Base-by-base conservation (phyloP, 2,329 filamentous ascomycete species). In the Microascus cirrosus region DNA sequence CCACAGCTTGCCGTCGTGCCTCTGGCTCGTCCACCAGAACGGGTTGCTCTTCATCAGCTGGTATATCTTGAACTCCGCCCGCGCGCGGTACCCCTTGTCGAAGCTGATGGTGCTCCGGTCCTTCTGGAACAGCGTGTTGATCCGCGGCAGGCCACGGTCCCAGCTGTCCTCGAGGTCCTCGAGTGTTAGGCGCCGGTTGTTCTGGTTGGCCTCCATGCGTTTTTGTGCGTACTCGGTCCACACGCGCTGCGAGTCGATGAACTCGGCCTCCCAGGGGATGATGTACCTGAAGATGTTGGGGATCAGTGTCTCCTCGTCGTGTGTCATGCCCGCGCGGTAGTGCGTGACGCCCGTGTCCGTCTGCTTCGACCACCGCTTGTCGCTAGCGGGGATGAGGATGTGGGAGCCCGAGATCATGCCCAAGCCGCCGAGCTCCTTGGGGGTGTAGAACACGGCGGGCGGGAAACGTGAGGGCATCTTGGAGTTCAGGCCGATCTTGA, bases 201-300 rank as follows among this genome's bases (percentile, higher is more conserved):
- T 94, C 65, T 97, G 93, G 67, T 96, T 95, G 22, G 94, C 95
- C 69, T 99, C 94, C 63, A 95, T 80, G 53, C 94, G 87, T 78
- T 99, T 99, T 74, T 99, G 94, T 0, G 93, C 96, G 68, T 99
- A 99, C 66, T 99, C 94, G 28, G 94, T 97, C 94, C 94, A 99
- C 1, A 99, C 94, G 65, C 95, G 87, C 70, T 99, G 95, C 3
- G 94, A 99, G 70, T 99, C 95, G 64, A 97, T 95, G 72, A 99
- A 99, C 70, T 99, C 94, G 1, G 93, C 90, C 70, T 99, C 94
- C 94, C 94, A 99, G 0, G 94, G 93, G 63, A 97, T 96, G 69
- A 99, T 97, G 73, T 99, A 99, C 60, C 94, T 86, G 85, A 97
- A 97, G 65, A 99, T 99, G 70, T 99, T 97, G 11, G 94, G 94